Base-by-base conservation (phyloP, 768 basidiomycete species). In the Lentinula boryana region DNA sequence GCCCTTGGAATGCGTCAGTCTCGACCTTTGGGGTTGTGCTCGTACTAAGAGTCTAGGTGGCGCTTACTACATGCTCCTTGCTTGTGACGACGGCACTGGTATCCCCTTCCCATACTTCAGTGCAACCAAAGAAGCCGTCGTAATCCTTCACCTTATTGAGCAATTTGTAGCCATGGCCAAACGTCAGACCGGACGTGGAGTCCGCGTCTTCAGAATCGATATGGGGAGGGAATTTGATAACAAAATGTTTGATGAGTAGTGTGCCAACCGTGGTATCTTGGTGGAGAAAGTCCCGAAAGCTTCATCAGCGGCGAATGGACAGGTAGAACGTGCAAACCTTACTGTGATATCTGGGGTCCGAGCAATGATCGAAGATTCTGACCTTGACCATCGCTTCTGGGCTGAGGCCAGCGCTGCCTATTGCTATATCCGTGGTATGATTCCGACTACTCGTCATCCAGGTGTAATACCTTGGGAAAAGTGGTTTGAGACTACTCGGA, bases 1-100 rank as follows among this genome's bases (percentile, higher is more conserved):
- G 10, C 38, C 53, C 4, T 36, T 62, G 7, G 60, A 56, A 13
- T 40, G 55, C 2, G 55, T 62, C 8, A 54, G 56, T 32, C 27
- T 58, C 8, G 55, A 62, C 38, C 36, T 62, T n/a, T 62, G 55
- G 60, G 60, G 60, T 7, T 18, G 40, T 8, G 16, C 23, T 10
- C 40, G 55, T 6, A 62, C 55, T 4, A 51, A 40, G 40, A 56
- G 54, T 27, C 18, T 23, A 9, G 60, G 60, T 10, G 55, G 55
- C 7, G 10, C 33, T 6, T 46, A 35, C 15, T 62, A 62, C 32
- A 18, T 62, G 54, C 44, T 57, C 41, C 43, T 46, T 16, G 23
- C 27, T 9, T 46, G 41, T 35, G 55, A 62, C 23, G 43, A 55
- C 5, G n/a, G 32, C 9, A 46, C 18, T 21, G 23, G 40, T 7